These are phyloP conservation scores for Halophytophthora polymorphica DNA, from an alignment of 352 stramenopile genomes.

Conservation along the genomic window DNA sequence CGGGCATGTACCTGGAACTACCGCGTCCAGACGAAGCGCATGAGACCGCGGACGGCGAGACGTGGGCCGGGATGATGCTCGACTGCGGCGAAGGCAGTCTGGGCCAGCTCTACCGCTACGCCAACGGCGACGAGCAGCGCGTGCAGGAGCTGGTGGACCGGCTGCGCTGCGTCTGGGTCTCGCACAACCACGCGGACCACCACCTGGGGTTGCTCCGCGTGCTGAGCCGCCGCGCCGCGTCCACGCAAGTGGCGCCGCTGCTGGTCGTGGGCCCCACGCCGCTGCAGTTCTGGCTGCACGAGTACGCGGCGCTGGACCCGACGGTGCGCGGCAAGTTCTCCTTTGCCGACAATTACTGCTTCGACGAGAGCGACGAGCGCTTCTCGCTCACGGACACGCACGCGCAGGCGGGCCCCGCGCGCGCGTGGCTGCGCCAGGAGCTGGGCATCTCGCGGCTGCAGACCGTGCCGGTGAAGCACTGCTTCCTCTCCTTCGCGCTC, in stretches of 20 bases:
- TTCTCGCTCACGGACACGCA: slow-evolving; percentile 24
- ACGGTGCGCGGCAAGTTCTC: slow-evolving; percentile 78
- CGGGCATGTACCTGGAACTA: slow-evolving; percentile 90
- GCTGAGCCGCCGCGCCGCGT: slow-evolving; percentile 61
- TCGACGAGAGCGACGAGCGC: slow-evolving; percentile 49
- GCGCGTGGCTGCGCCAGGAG: slow-evolving; percentile 32
- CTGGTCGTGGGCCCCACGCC: slow-evolving; percentile 91
- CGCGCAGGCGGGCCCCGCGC: slow-evolving; percentile 31
- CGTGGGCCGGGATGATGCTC: slow-evolving; percentile 82
- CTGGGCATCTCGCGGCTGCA: slow-evolving; percentile 53
- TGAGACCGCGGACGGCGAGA: not conserved
- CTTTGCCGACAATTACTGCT: slow-evolving; percentile 89
- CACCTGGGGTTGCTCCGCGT: slow-evolving; percentile 93
- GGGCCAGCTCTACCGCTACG: slow-evolving; percentile 87
- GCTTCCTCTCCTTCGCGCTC: slow-evolving; percentile 87
- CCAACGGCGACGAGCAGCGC: slow-evolving; percentile 31
- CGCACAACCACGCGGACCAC: slow-evolving; percentile 97
- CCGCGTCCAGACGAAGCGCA: slow-evolving; percentile 3
- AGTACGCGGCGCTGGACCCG: slow-evolving; percentile 86
- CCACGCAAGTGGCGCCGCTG: slow-evolving; percentile 50
- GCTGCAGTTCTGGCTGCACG: slow-evolving; percentile 89
- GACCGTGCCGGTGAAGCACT: slow-evolving; percentile 86
- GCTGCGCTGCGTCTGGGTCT: slow-evolving; percentile 95
- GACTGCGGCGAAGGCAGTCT: slow-evolving; percentile 97
- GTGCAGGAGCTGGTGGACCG: slow-evolving; percentile 55